Percentiles rank a stretch among this genome's conserved stretches.
phyloP scores from a whole-genome alignment of 768 basidiomycete species.

The Trametes punicea region DNA sequence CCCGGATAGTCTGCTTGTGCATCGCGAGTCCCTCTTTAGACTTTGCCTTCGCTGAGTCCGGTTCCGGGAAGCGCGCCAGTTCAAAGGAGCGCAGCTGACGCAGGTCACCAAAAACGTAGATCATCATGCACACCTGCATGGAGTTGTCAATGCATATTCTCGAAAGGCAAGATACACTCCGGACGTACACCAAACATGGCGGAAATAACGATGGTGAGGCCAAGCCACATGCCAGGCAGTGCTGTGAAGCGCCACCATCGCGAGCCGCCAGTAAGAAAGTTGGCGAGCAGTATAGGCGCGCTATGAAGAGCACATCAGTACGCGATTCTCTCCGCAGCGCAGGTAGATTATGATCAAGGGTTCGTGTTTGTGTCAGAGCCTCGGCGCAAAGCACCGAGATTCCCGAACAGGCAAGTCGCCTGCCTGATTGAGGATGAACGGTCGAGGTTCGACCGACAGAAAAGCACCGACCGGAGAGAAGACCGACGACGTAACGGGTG shows the following conservation, averaged over 20 bases:
- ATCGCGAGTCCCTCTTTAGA: not conserved
- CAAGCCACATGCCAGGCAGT: constrained; percentile 69
- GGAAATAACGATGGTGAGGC: constrained; percentile 56
- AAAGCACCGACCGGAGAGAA: constrained; percentile 8
- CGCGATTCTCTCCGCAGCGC: not conserved
- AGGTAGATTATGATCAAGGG: too few relatives aligned
- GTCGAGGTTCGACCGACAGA: not conserved
- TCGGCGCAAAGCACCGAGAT: not conserved
- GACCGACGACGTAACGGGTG: constrained; percentile 3
- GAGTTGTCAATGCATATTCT: not conserved
- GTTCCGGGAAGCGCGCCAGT: constrained; percentile 44
- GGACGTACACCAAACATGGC: constrained; percentile 61
- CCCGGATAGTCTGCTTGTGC: constrained; percentile 8
- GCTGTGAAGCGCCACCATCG: constrained; percentile 60
- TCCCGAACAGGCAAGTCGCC: not conserved
- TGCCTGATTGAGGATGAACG: not conserved
- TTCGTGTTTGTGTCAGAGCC: too few relatives aligned
- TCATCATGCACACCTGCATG: constrained; percentile 56
- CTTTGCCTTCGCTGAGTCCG: not conserved
- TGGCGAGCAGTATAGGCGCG: constrained; percentile 33
- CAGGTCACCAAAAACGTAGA: constrained; percentile 78
- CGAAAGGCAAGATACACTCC: not conserved
- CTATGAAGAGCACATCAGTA: constrained; percentile 7
- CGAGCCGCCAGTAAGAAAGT: constrained; percentile 43
- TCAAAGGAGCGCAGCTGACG: constrained; percentile 77